Percentiles rank a stretch among this genome's conserved stretches.
These are phyloP conservation scores for Eucalyptus dawsonii DNA, from an alignment of 345 rosid species.

Conservation along the genomic window DNA sequence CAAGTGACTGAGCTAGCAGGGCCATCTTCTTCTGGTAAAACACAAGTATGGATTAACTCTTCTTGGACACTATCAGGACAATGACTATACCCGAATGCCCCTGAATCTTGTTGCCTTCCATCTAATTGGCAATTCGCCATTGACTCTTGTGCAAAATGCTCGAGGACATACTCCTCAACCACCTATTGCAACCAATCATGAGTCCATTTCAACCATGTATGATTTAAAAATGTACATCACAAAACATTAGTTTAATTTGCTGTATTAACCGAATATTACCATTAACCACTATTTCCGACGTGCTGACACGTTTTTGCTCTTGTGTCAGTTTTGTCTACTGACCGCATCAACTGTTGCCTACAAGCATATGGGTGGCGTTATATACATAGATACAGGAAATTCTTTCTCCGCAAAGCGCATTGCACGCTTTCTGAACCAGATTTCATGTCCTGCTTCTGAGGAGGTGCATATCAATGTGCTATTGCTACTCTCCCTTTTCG, in stretches of 20 bases:
- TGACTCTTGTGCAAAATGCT: background rate
- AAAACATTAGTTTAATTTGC: background rate
- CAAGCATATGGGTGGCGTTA: constrained; percentile 25
- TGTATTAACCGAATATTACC: background rate
- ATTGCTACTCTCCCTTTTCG: background rate
- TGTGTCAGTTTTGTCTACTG: constrained; percentile 51
- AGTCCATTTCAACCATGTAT: background rate
- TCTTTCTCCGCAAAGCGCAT: constrained; percentile 66
- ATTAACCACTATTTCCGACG: background rate
- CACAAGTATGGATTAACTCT: constrained; percentile 39
- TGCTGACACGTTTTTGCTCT: background rate
- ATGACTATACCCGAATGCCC: background rate
- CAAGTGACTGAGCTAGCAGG: constrained; percentile 80
- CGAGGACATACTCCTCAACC: background rate
- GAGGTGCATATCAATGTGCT: constrained; percentile 15
- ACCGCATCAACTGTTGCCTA: constrained; percentile 46
- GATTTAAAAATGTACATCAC: background rate
- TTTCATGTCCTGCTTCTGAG: constrained; percentile 7
- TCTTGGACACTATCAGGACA: background rate
- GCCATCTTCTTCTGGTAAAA: constrained; percentile 85
- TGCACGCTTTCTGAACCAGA: constrained; percentile 25
- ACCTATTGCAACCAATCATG: background rate
- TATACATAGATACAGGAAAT: constrained; percentile 70
- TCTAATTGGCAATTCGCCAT: background rate
- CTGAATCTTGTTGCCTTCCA: background rate